phyloP scores from a whole-genome alignment of 345 rosid genomes.

The Combretum micranthum region DNA sequence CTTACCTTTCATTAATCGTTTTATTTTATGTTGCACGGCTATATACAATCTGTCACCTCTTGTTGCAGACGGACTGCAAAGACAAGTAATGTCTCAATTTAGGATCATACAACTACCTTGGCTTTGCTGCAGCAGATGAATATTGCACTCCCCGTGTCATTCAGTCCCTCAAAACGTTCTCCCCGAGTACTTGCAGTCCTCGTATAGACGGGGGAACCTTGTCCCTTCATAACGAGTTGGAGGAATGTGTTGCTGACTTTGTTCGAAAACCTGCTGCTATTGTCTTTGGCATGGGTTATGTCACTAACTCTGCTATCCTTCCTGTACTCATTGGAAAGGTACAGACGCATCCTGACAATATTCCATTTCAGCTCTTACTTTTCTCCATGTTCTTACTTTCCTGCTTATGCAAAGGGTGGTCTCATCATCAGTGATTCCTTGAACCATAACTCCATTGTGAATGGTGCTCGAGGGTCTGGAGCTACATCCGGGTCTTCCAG shows the following conservation, averaged over 20 bases:
- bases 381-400: neutral
- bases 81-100: constrained; percentile 70
- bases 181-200: constrained; percentile 80
- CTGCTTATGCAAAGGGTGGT: constrained; percentile 50
- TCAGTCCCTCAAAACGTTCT: constrained; percentile 60
- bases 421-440: constrained; percentile 88
- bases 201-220: constrained; percentile 95
- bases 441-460: constrained; percentile 93
- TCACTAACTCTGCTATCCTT: constrained; percentile 76
- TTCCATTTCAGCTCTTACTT: neutral
- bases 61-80: constrained; percentile 69
- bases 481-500: constrained; percentile 93
- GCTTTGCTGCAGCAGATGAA: constrained; percentile 93
- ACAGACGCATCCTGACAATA: neutral
- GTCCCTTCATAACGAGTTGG: constrained; percentile 63
- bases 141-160: constrained; percentile 93
- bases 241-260: constrained; percentile 73
- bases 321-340: constrained; percentile 91
- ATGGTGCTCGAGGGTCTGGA: constrained; percentile 97
- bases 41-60: neutral
- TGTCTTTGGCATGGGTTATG: constrained; percentile 90
- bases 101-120: constrained; percentile 97
- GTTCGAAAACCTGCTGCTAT: constrained; percentile 90
- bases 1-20: neutral
- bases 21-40: neutral